Evolutionary conservation across 805 yeast genomes (phyloP), one percentile per base, ranked within the genome.

Genomic region (Candida xyloterini): DNA sequence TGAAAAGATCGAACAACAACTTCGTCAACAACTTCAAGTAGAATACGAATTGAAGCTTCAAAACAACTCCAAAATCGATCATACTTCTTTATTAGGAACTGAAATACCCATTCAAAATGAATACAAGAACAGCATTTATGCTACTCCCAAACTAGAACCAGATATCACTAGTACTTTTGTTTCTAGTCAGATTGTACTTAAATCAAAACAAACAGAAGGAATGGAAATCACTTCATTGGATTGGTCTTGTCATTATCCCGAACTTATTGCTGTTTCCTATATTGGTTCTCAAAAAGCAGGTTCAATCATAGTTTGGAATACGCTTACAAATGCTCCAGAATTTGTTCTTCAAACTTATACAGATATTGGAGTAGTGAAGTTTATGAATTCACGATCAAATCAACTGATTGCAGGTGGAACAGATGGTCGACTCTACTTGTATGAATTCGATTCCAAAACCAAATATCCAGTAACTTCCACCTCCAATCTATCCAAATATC

Each of bases 391-490:
- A 11, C 59, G 65, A 15, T 55, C 72, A 1, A 60, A 64, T 34
- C 62, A 67, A 35, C 57, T 79, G 1, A 53, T 74, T 20, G 81
- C 71, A 0, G 78, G 81, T 0, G 65, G 76, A 5, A 51, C 52
- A 13, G 71, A 72, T 48, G 84, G 84, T 0, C 66, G 66, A 35
- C 32, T 78, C 1, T 70, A 68, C n/a, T 56, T 73, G 7, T 78
- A 81, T 80, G 74, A 76, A 26, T 48, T 58, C 30, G 40, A 47
- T 45, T 71, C 59, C 3, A 9, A 23, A n/a, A 50, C 61, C n/a
- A 43, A 55, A 33, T 57, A 51, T 32, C 63, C 62, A 3, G 40
- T 47, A 10, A 32, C 52, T 7, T 30, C 52, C 10, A 40, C 50
- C 4, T 10, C 33, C 10, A 37, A 33, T 10, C 26, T 15, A n/a